These are phyloP conservation scores for Eucalyptus erythrocorys DNA, from an alignment of 345 rosid species.

Conservation along the genomic window DNA sequence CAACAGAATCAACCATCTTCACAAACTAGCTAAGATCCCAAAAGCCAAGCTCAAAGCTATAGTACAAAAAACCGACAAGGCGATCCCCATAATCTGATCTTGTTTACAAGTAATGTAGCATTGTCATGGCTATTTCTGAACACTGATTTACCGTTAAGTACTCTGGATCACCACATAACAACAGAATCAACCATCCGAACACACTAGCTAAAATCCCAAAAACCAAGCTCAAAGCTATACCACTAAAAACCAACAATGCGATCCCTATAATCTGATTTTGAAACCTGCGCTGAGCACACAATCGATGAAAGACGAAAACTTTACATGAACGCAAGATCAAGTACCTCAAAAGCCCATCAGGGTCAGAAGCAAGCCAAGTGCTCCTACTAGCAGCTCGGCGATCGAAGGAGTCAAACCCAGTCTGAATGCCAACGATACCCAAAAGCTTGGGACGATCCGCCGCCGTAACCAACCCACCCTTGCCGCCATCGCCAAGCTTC, in stretches of 20 bases:
- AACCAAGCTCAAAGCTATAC: background rate
- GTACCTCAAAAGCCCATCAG: slow-evolving; percentile 61
- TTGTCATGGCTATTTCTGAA: background rate
- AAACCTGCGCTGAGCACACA: background rate
- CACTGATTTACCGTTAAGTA: background rate
- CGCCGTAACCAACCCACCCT: background rate
- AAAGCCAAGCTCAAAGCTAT: background rate
- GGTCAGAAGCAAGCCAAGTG: slow-evolving; percentile 77
- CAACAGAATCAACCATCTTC: background rate
- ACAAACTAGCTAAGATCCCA: background rate
- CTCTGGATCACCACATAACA: background rate
- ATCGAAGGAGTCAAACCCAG: slow-evolving; percentile 45
- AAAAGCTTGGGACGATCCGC: slow-evolving; percentile 51
- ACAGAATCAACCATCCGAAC: background rate
- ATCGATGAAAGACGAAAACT: background rate
- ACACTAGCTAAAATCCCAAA: background rate
- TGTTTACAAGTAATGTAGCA: background rate
- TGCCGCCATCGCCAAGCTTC: slow-evolving; percentile 12
- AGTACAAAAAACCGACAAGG: background rate
- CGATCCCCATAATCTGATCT: background rate
- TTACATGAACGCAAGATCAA: background rate
- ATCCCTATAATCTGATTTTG: background rate
- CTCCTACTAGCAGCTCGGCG: slow-evolving; percentile 48
- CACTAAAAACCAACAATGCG: background rate
- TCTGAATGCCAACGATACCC: slow-evolving; percentile 77